Base-by-base conservation (phyloP, 129 eudicot genomes). In the Pulicaria dysenterica region DNA sequence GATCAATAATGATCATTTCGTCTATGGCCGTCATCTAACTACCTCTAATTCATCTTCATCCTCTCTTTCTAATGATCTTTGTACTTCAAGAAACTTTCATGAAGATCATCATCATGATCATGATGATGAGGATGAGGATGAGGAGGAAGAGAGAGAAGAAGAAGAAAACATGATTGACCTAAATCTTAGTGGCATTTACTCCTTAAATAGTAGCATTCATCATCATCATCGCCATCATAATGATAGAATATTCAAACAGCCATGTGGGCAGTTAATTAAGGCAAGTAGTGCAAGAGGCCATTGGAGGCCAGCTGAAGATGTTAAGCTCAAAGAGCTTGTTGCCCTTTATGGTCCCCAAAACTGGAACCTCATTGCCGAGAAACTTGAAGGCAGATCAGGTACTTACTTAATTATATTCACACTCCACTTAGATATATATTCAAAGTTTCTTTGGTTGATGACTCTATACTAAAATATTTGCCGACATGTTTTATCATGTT, bases 301-400 rank as follows among this genome's bases (percentile, higher is more conserved):
- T 74, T 87, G 93, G 93, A 84, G 83, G 73, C 89, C 89, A 42
- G 79, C 69, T 77, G 93, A 87, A 73, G 93, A 87, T 84, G 83
- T 76, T 36, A 82, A 66, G 19, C 88, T 86, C 53, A 82, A 70
- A 31, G 83, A 82, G 3, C 87, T 84, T 73, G 89, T 87, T 81
- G 45, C 77, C 6, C 83, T 77, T 37, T 75, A 74, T 79, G 90
- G 90, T 46, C 90, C 90, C 36, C 90, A 85, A 13, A 85, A 85
- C 24, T 82, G 90, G 90, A 85, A 85, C 69, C 73, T 79, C 36
- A 85, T 85, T 75, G 87, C 90, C 72, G 84, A 85, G 13, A 79
- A 85, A 37, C 86, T 82, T 72, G 38, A 79, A 39, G 90, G 90
- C 41, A 85, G 90, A 82, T 85, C 90, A 70, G 90, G 86, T 85